Evolutionary conservation across 306 rosid species (phyloP), one percentile per base, ranked within the genome.

Genomic region (Acacia melanoxylon): DNA sequence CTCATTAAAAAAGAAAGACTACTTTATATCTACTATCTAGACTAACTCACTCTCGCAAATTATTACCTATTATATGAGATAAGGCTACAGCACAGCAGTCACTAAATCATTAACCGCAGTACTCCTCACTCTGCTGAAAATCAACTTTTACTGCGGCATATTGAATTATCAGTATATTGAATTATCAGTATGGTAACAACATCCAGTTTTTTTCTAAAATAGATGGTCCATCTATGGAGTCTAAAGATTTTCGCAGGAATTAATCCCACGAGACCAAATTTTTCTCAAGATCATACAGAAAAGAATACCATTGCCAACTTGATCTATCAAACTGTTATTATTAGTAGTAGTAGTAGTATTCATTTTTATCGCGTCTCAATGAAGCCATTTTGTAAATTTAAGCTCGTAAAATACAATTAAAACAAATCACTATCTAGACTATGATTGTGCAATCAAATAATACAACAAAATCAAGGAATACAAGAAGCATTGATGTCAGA

Each of bases 1-100:
- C 37, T 35, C 37, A 4, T 35, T 35, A 4, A 35, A 33, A 33
- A 33, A 35, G 4, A 20, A n/a, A 12, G 51, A 68, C 74, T n/a
- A 69, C 3, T 69, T 40, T n/a, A n/a, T 22, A 59, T 11, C 66
- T 24, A 24, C 25, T 41, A 41, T 9, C 14, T 69, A 71, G 27
- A 31, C 65, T 24, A 27, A 66, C n/a, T 51, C 8, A 14, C 8
- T 45, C 19, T 56, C 40, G 25, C 8, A 7, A 25, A 33, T 56
- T 54, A 71, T 68, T 79, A 56, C 48, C 71, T 56, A 17, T 48
- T 62, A 51, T 20, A 63, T 68, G 63, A 83, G 58, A 74, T 13
- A 40, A 45, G 74, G n/a, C 33, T 67, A 44, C 67, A 74, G n/a
- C 67, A 66, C 48, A 44, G 46, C 49, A 12, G 46, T 68, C 67